Percentiles rank a stretch among this genome's conserved stretches.
Evolutionary conservation across 768 basidiomycete genomes (phyloP).

Genomic region (Russula earlei): DNA sequence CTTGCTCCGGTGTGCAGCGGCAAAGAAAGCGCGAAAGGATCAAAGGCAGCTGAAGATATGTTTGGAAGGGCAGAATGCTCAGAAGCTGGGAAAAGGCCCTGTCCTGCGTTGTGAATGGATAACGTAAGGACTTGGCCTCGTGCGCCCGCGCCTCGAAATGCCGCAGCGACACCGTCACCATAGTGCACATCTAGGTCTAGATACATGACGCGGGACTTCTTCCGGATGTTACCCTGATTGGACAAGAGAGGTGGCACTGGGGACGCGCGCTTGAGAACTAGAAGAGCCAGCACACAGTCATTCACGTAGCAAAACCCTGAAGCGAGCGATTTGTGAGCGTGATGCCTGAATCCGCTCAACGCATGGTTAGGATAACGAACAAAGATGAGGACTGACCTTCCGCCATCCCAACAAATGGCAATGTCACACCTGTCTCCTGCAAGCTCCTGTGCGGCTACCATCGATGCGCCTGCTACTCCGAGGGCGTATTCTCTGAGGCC

Average conservation of each 20-base stretch:
- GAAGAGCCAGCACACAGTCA: conserved; percentile 75
- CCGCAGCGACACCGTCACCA: conserved; percentile 78
- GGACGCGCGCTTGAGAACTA: conserved; percentile 46
- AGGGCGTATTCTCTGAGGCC: conserved; percentile 60
- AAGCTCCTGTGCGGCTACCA: conserved; percentile 62
- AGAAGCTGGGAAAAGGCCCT: conserved; percentile 76
- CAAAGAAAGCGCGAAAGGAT: conserved; percentile 69
- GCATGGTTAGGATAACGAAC: neutral
- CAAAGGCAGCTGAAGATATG: conserved; percentile 29
- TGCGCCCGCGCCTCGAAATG: conserved; percentile 38
- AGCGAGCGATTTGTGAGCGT: conserved; percentile 67
- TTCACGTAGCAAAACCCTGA: conserved; percentile 94
- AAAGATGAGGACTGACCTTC: conserved; percentile 39
- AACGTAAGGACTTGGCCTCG: conserved; percentile 43
- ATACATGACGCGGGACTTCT: conserved; percentile 68
- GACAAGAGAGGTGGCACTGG: conserved; percentile 6
- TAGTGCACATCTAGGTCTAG: conserved; percentile 91
- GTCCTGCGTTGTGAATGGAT: conserved; percentile 75
- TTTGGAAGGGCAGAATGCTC: conserved; percentile 39
- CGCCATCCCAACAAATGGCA: conserved; percentile 88
- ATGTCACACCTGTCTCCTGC: conserved; percentile 42
- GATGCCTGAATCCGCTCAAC: conserved; percentile 47
- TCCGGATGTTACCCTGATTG: neutral
- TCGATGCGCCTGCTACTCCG: conserved; percentile 65
- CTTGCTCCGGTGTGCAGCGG: conserved; percentile 72